These are phyloP conservation scores for Berkeleyomyces rouxiae DNA, from an alignment of 2,329 filamentous ascomycete genomes.

Conservation along the genomic window DNA sequence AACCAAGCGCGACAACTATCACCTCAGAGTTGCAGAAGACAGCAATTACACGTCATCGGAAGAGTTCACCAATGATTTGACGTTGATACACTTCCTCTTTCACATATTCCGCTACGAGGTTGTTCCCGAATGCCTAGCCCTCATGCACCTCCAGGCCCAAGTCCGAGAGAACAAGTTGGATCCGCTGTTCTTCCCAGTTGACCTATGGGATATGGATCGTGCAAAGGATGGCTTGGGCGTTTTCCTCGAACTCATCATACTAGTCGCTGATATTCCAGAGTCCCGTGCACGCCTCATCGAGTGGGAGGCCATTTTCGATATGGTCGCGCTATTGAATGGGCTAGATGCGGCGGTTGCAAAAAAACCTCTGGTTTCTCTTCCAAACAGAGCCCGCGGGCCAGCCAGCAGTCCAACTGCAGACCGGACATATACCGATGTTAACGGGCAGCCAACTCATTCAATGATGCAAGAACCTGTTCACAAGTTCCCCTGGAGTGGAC, in stretches of 20 bases:
- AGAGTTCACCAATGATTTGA: slow-evolving; percentile 11
- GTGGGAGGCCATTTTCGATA: slow-evolving; percentile 81
- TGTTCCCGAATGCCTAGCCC: slow-evolving; percentile 82
- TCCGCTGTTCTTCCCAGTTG: slow-evolving; percentile 78
- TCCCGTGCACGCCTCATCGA: slow-evolving; percentile 75
- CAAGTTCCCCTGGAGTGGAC: slow-evolving; percentile 51
- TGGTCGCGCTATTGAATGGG: slow-evolving; percentile 72
- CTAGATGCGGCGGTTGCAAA: slow-evolving; percentile 79
- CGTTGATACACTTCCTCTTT: slow-evolving; percentile 66
- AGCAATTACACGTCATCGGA: slow-evolving; percentile 11
- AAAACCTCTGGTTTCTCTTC: slow-evolving; percentile 41
- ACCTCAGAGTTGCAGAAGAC: not conserved
- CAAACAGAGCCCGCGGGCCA: slow-evolving; percentile 14
- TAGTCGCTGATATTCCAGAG: slow-evolving; percentile 68
- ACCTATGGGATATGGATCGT: slow-evolving; percentile 94
- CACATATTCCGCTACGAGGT: slow-evolving; percentile 84
- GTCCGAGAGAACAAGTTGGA: slow-evolving; percentile 62
- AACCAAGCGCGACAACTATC: slow-evolving; percentile 9
- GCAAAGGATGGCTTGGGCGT: slow-evolving; percentile 91
- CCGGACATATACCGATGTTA: slow-evolving; percentile 20
- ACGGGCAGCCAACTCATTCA: slow-evolving; percentile 15
- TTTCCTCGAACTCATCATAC: slow-evolving; percentile 84
- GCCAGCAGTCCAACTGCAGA: slow-evolving; percentile 28
- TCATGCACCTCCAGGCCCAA: slow-evolving; percentile 85
- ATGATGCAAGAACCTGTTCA: slow-evolving; percentile 45